A percentile compares a stretch with the other conserved stretches of the same genome.
Evolutionary conservation across 768 basidiomycete genomes (phyloP).

Genomic region (Auricularia cornea): DNA sequence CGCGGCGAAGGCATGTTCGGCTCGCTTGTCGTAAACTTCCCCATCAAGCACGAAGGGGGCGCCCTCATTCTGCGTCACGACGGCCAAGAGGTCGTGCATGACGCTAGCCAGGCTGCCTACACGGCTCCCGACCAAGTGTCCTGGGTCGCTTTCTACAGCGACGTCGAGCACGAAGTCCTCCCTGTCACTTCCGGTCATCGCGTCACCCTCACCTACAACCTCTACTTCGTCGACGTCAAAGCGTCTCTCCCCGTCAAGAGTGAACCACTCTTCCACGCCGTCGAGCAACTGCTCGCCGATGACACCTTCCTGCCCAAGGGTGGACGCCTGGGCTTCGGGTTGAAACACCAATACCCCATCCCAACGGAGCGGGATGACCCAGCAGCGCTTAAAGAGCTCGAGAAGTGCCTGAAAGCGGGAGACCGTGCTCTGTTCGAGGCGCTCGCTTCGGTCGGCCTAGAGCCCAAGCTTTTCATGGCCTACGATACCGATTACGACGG

Average conservation of each 20-base stretch:
- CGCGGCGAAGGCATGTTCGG: conserved; percentile 38
- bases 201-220: conserved; percentile 27
- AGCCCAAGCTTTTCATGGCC: not conserved
- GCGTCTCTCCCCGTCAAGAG: not conserved
- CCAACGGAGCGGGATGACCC: not conserved
- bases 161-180: conserved; percentile 34
- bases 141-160: conserved; percentile 28
- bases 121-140: conserved; percentile 4
- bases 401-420: not conserved
- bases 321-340: conserved; percentile 14
- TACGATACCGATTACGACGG: not conserved
- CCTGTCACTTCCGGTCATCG: conserved; percentile 30
- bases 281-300: conserved; percentile 24
- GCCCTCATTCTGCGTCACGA: conserved; percentile 6
- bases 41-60: conserved; percentile 21
- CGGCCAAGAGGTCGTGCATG: conserved; percentile 2
- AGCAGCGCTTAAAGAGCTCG: not conserved
- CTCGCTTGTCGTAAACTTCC: conserved; percentile 44
- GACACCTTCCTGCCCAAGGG: conserved; percentile 29
- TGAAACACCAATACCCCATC: not conserved
- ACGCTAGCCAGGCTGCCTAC: conserved; percentile 1
- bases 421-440: not conserved
- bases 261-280: conserved; percentile 2
- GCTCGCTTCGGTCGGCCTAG: not conserved
- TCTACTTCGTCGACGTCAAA: not conserved